These are phyloP conservation scores for Fusarium secorum DNA, from an alignment of 2,329 filamentous ascomycete species.

Conservation along the genomic window DNA sequence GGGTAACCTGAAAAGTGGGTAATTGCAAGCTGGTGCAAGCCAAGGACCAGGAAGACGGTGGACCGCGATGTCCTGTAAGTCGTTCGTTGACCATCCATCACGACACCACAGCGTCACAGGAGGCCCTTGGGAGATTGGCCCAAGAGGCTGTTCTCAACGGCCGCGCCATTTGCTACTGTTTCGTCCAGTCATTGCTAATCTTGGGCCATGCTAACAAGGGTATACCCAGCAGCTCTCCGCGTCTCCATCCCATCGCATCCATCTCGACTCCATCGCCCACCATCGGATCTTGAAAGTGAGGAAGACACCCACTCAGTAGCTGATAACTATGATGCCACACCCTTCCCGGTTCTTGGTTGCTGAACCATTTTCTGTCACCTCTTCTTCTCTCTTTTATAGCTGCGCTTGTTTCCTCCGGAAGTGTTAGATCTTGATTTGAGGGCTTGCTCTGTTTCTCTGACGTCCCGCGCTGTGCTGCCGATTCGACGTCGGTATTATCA, in stretches of 20 bases:
- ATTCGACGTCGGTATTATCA: conserved; percentile 24
- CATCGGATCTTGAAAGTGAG: conserved; percentile 36
- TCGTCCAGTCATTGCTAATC: conserved; percentile 36
- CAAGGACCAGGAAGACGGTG: conserved; percentile 21
- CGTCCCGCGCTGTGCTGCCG: conserved; percentile 26
- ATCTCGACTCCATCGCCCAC: conserved; percentile 23
- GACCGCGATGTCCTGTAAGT: conserved; percentile 38
- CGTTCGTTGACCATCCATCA: conserved; percentile 31
- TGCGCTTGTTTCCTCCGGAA: conserved; percentile 9
- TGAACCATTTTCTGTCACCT: conserved; percentile 3
- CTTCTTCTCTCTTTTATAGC: conserved; percentile 7
- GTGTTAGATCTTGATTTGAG: conserved; percentile 9
- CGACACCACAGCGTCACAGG: conserved; percentile 39
- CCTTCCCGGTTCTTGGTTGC: conserved; percentile 14
- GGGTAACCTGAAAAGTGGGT: conserved; percentile 22
- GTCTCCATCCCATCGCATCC: conserved; percentile 23
- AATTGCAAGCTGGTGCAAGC: conserved; percentile 3
- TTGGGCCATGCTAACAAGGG: conserved; percentile 25
- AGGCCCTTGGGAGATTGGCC: conserved; percentile 41
- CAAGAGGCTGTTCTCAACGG: conserved; percentile 27
- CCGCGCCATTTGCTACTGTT: conserved; percentile 34
- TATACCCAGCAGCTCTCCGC: conserved; percentile 35
- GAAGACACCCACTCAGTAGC: conserved; percentile 13
- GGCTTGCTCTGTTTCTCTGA: conserved; percentile 26
- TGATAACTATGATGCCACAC: conserved; percentile 32